Evolutionary conservation across 1,139 yeast species (phyloP), one percentile per base, ranked within the genome.

Genomic region (Saccharomycopsis crataegensis): DNA sequence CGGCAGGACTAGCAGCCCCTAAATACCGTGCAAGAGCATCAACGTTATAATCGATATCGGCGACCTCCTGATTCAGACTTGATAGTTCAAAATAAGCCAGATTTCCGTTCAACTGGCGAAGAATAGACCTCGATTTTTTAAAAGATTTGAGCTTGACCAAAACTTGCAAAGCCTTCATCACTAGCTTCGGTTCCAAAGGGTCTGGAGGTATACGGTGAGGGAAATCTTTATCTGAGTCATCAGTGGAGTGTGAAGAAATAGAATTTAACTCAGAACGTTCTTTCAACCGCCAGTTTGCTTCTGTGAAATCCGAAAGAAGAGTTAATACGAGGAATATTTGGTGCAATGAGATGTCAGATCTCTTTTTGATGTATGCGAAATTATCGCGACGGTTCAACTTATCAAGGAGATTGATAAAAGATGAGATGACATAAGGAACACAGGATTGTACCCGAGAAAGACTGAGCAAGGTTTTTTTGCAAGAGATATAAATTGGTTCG

Each of bases 1-100:
- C 79, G 0, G 59, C 59, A 43, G 86, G 80, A 62, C 83, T 81
- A 1, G 86, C 70, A 1, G 82, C 77, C 1, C 83, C 77, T 14
- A 82, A 61, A 62, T 71, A 82, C 50, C 79, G 70, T 41, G 80
- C 63, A 3, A 77, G 64, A 3, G 71, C 60, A 62, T 76, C 76
- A 63, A 79, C 64, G 65, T 73, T 70, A 12, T 62, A 59, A 61
- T 80, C 84, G 46, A 80, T 77, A 43, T 74, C 74, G 47, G 65
- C 66, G 51, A 69, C 62, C 56, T 60, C 49, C 50, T 62, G 61
- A 51, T 58, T 60, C 14, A 61, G 57, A 49, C 41, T 50, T 11
- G 40, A 36, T 22, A 31, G 50, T 22, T 54, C 59, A 44, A 52
- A 57, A 36, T 48, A 50, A 14, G 55, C 52, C 8, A 47, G 31